Conservation (phyloP, 352 stramenopile genomes). For the Phytophthora litchii region DNA sequence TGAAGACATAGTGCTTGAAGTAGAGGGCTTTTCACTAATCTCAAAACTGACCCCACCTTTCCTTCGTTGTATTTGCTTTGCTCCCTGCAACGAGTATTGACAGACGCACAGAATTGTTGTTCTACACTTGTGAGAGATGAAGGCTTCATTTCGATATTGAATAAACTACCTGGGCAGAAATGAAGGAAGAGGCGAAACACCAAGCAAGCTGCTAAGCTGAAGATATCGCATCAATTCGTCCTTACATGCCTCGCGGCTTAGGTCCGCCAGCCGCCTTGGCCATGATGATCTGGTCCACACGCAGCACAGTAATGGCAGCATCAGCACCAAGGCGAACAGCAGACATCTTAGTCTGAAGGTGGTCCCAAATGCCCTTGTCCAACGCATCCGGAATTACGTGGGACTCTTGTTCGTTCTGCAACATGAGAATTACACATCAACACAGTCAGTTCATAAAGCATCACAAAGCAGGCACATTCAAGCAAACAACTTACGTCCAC, state of each 20-base stretch:
- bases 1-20: slow-evolving; percentile 4
- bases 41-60: background rate
- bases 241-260: slow-evolving; percentile 89
- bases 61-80: background rate
- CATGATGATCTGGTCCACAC: slow-evolving; percentile 99
- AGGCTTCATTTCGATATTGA: slow-evolving; percentile 57
- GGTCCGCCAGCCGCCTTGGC: slow-evolving; percentile 94
- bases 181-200: slow-evolving; percentile 32
- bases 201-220: slow-evolving; percentile 36
- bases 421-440: slow-evolving; percentile 23
- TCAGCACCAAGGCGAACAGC: slow-evolving; percentile 97
- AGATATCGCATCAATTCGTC: slow-evolving; percentile 26
- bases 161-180: slow-evolving; percentile 66
- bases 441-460: slow-evolving; percentile 20
- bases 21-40: slow-evolving; percentile 4
- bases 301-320: slow-evolving; percentile 97
- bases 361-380: slow-evolving; percentile 90
- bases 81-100: background rate
- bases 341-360: slow-evolving; percentile 96
- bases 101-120: background rate
- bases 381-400: slow-evolving; percentile 85
- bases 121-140: slow-evolving; percentile 27
- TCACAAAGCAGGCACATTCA: slow-evolving; percentile 1
- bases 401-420: slow-evolving; percentile 73
- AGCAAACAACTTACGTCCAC: slow-evolving; percentile 78